Conservation (phyloP, 768 basidiomycete species). For the Tylopilus sp. region DNA sequence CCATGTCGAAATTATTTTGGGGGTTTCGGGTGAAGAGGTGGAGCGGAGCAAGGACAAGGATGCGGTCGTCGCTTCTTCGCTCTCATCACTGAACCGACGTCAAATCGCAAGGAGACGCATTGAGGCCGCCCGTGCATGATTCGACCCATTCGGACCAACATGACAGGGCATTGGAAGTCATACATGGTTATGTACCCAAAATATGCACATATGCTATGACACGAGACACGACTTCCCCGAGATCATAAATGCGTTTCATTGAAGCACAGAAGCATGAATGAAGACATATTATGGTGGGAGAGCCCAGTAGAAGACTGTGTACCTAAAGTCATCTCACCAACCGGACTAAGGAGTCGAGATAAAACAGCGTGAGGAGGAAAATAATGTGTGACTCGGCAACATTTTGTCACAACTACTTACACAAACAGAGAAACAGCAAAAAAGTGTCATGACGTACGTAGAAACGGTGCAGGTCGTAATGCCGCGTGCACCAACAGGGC, state of each 20-base stretch:
- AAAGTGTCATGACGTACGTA: too few species aligned
- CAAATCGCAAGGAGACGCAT: conserved; percentile 86
- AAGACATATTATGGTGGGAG: too few species aligned
- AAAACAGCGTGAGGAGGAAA: too few species aligned
- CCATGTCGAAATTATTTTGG: conserved; percentile 93
- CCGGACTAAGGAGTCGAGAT: too few species aligned
- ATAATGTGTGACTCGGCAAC: too few species aligned
- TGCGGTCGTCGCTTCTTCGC: conserved; percentile 41
- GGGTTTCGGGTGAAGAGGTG: conserved; percentile 74
- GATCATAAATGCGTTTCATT: neutral
- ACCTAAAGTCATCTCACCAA: too few species aligned
- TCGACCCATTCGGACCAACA: conserved; percentile 15
- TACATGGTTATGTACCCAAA: conserved; percentile 28
- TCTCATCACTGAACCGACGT: conserved; percentile 76
- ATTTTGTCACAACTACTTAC: too few species aligned
- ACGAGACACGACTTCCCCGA: conserved; percentile 6
- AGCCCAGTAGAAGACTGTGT: too few species aligned
- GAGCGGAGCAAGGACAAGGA: conserved; percentile 90
- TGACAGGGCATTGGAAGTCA: conserved; percentile 13
- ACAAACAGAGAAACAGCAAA: too few species aligned
- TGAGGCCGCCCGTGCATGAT: conserved; percentile 70
- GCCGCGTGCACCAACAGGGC: too few species aligned
- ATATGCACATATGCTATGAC: conserved; percentile 30
- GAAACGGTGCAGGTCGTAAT: too few species aligned
- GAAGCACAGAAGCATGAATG: too few species aligned